Conservation (phyloP, 2,329 filamentous ascomycete genomes). For the Fusarium sp. region DNA sequence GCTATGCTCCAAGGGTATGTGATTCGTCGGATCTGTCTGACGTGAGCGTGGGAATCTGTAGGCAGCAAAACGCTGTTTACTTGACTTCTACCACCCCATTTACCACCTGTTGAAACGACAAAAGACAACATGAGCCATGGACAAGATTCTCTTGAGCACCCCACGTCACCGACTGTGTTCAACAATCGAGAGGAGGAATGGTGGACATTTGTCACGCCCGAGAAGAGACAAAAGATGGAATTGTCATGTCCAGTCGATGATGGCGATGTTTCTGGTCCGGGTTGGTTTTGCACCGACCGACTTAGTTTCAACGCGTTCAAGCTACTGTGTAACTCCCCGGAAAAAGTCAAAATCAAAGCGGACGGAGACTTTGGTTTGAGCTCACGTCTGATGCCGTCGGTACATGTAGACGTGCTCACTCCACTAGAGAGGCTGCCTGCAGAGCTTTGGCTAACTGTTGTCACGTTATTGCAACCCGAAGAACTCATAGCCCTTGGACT, state of each 20-base stretch:
- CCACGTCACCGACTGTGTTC: neutral
- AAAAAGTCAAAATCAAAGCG: accelerated
- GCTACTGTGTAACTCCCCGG: conserved; percentile 2
- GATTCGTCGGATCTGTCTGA: neutral
- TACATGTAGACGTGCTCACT: neutral
- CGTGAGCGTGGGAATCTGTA: neutral
- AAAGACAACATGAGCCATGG: too few species aligned
- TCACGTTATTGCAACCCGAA: neutral
- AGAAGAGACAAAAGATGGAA: neutral
- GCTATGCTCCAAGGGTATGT: neutral
- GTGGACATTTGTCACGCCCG: conserved; percentile 10
- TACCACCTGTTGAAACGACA: too few species aligned
- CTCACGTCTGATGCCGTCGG: neutral
- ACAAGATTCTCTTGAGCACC: too few species aligned
- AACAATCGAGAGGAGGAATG: neutral
- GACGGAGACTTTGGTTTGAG: neutral
- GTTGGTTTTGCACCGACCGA: conserved; percentile 2
- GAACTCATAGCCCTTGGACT: conserved; percentile 4
- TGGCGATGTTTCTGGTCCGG: neutral
- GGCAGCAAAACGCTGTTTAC: neutral
- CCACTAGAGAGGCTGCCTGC: conserved; percentile 1
- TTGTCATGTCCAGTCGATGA: neutral
- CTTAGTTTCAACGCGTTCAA: conserved; percentile 26
- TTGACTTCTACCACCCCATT: too few species aligned
- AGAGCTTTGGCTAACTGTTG: conserved; percentile 1